These are phyloP conservation scores for Ammopiptanthus mongolicus DNA, from an alignment of 306 rosid species.

Conservation along the genomic window DNA sequence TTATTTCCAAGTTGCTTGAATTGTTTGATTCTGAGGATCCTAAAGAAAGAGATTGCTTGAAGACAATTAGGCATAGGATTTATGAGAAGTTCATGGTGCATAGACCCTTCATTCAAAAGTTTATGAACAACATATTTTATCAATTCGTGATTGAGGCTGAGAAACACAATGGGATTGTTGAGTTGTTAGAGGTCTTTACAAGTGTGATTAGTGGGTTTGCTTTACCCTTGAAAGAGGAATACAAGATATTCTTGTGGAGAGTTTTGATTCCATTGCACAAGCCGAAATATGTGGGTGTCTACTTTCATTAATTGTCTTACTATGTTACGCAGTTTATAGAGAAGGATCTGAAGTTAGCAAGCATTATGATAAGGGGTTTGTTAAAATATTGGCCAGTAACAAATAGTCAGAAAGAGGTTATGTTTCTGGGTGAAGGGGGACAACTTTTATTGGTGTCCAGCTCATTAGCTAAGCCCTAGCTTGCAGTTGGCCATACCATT, in stretches of 20 bases:
- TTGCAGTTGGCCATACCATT: too few species aligned
- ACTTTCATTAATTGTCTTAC: slow-evolving; percentile 39
- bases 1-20: slow-evolving; percentile 33
- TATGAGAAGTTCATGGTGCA: slow-evolving; percentile 55
- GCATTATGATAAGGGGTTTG: slow-evolving; percentile 40
- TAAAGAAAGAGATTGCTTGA: slow-evolving; percentile 47
- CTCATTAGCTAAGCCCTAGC: too few species aligned
- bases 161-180: slow-evolving; percentile 40
- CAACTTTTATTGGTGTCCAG: too few species aligned
- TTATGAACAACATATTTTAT: slow-evolving; percentile 36
- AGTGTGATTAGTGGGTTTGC: slow-evolving; percentile 47
- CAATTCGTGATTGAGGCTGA: slow-evolving; percentile 36
- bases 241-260: slow-evolving; percentile 45
- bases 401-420: slow-evolving; percentile 74
- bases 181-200: slow-evolving; percentile 41
- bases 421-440: slow-evolving; percentile 86
- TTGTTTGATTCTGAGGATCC: slow-evolving; percentile 47
- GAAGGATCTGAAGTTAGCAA: slow-evolving; percentile 41
- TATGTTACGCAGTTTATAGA: slow-evolving; percentile 37
- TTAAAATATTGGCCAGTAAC: slow-evolving; percentile 45
- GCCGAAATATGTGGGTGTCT: slow-evolving; percentile 38
- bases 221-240: slow-evolving; percentile 43
- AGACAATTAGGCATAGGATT: slow-evolving; percentile 37
- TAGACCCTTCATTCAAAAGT: slow-evolving; percentile 37
- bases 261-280: slow-evolving; percentile 49